These are phyloP conservation scores for Pestalotiopsis fici DNA, from an alignment of 2,329 filamentous ascomycete species.

Conservation along the genomic window DNA sequence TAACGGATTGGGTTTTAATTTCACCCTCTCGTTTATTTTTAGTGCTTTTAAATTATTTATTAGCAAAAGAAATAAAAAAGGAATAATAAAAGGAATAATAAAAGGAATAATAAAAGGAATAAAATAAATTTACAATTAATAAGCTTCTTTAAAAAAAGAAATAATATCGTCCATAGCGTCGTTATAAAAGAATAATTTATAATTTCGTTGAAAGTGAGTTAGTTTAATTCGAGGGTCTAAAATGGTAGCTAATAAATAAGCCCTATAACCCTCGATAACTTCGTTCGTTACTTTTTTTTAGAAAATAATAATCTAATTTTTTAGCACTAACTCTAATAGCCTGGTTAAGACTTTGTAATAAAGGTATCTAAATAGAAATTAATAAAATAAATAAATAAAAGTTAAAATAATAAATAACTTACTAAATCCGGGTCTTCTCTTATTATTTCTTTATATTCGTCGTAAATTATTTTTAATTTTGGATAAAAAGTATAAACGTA, in stretches of 20 bases:
- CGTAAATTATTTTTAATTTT: too few relatives aligned
- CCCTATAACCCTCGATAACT: neutral
- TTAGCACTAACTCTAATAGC: neutral
- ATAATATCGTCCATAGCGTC: neutral
- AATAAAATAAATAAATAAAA: constrained; percentile 1
- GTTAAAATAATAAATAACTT: neutral
- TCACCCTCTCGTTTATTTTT: neutral
- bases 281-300: neutral
- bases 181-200: neutral
- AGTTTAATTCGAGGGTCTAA: neutral
- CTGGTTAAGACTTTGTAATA: neutral
- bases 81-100: neutral
- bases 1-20: neutral
- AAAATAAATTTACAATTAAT: too few relatives aligned
- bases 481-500: neutral
- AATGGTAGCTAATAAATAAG: neutral
- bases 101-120: neutral
- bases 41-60: neutral
- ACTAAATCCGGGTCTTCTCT: neutral
- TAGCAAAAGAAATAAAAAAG: neutral
- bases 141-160: neutral
- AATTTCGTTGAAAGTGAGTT: neutral
- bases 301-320: neutral
- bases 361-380: neutral
- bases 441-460: neutral